Percentiles rank a stretch among this genome's conserved stretches.
phyloP scores from a whole-genome alignment of 148 eudicot species.

The Bassia scoparia region DNA sequence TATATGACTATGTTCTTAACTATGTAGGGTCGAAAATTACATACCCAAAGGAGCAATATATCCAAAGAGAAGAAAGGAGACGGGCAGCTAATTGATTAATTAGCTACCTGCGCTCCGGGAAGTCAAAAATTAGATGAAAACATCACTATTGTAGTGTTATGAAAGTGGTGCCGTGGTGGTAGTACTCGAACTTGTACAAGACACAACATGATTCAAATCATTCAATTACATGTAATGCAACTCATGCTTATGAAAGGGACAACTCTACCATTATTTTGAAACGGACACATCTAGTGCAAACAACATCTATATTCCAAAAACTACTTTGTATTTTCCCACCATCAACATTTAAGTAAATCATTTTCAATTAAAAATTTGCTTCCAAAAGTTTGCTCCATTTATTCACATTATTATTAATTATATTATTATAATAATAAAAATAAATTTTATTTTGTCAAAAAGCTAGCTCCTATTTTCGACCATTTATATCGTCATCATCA shows the following conservation, averaged over 20 bases:
- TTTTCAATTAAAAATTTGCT: too few relatives aligned
- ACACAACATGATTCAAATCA: constrained; percentile 8
- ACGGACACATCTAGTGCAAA: not conserved
- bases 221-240: not conserved
- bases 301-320: constrained; percentile 6
- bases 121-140: not conserved
- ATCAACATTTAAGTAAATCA: too few relatives aligned
- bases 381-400: too few relatives aligned
- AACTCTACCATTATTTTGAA: not conserved
- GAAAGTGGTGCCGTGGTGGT: not conserved
- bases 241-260: constrained; percentile 11
- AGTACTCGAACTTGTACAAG: not conserved
- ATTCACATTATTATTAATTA: too few relatives aligned
- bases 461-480: not conserved
- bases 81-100: not conserved
- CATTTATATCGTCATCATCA: not conserved
- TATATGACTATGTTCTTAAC: too few relatives aligned
- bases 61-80: not conserved
- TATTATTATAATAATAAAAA: too few relatives aligned
- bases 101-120: not conserved
- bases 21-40: not conserved
- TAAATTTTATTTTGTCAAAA: not conserved
- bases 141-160: not conserved
- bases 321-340: not conserved
- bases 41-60: not conserved